Percentiles rank a stretch among this genome's conserved stretches.
These are phyloP conservation scores for Xylaria intraflava DNA, from an alignment of 495 filamentous ascomycete species.

Conservation along the genomic window DNA sequence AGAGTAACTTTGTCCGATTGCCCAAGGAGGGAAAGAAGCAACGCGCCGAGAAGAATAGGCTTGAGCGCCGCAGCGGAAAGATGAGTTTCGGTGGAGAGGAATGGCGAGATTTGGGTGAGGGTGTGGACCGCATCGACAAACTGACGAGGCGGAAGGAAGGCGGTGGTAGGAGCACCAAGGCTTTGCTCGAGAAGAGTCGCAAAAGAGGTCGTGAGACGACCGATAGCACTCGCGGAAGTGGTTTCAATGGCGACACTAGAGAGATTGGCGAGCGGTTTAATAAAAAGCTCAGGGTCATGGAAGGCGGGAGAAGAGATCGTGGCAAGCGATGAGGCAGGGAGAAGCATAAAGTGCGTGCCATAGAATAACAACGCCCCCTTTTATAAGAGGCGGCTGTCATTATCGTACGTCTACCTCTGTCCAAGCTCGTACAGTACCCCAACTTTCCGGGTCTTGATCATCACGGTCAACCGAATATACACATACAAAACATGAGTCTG, in stretches of 20 bases:
- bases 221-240: conserved; percentile 53
- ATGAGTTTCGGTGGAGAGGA: conserved; percentile 77
- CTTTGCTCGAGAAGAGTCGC: conserved; percentile 68
- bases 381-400: no score
- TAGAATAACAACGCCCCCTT: neutral
- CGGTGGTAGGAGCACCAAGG: conserved; percentile 46
- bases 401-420: no score
- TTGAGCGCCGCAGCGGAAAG: conserved; percentile 32
- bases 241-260: conserved; percentile 29
- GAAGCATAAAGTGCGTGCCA: neutral
- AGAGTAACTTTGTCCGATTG: conserved; percentile 77
- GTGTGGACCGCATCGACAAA: conserved; percentile 67
- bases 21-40: conserved; percentile 80
- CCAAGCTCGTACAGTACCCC: no score
- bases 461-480: no score
- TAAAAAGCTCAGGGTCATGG: conserved; percentile 65
- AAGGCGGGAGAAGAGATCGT: conserved; percentile 49
- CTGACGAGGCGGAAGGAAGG: conserved; percentile 56
- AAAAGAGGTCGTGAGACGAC: conserved; percentile 57
- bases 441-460: no score
- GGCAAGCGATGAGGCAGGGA: conserved; percentile 30
- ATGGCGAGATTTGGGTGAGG: conserved; percentile 70
- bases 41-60: conserved; percentile 42
- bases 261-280: conserved; percentile 64
- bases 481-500: no score